Base-by-base conservation (phyloP, 805 yeast species). In the Lachancea waltii region DNA sequence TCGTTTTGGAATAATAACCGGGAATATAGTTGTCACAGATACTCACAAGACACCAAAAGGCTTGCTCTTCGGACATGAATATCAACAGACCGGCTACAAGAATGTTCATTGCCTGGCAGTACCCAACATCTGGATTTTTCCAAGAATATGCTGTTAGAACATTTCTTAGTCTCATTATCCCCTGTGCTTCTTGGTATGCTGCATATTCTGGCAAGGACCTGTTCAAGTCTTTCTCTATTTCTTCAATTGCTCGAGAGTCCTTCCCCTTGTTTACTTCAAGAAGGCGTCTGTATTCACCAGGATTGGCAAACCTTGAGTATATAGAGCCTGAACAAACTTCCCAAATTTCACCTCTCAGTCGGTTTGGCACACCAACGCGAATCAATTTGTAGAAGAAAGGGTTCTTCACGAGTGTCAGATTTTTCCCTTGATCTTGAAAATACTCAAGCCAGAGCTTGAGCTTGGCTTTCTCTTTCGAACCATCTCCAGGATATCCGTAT, bases 51-150 rank as follows among this genome's bases (percentile, higher is more conserved):
- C 90, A 77, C 97, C 97, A 92, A 55, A 86, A 92, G 0, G 96
- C 97, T 61, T 92, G 97, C 48, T 90, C 98, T 60, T 92, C 99
- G 7, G 94, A 82, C 82, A 85, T 87, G 58, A 78, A 83, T 27
- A 82, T 82, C 43, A 84, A 63, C 37, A 84, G 59, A 0, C 85
- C 89, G 1, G 95, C 95, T 2, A 76, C 78, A 7, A 84, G 87
- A 36, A 92, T 92, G 57, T 92, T 92, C 98, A 94, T 92, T 1
- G 97, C 98, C 61, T 92, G 98, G 58, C 99, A 92, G 60, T 92
- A 92, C 0, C 99, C 99, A 18, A 92, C 85, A 29, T 90, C 95
- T 0, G 95, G 96, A 57, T 89, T 87, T 47, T 83, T 85, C 97
- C 97, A 92, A 0, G 96, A 85, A 54, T 89, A 92, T 0, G 96